Conservation (phyloP, 176 grass and related monocot genomes). For the Themeda triandra region DNA sequence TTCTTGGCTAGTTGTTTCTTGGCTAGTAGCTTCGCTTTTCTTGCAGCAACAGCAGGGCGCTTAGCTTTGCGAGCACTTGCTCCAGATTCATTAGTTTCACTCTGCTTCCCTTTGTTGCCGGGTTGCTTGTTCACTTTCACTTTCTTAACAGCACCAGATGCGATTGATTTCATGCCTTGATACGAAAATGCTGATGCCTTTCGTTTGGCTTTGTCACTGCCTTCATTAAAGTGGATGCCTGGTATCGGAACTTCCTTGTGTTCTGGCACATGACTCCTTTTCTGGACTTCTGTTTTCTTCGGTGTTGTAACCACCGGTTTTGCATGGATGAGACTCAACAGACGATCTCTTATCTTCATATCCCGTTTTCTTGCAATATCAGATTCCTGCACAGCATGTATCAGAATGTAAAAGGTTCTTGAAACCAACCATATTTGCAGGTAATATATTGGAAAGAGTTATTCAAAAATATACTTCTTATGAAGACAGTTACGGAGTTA, state of each 20-base stretch:
- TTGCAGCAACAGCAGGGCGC: constrained; percentile 75
- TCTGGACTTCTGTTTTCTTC: constrained; percentile 24
- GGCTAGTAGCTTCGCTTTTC: constrained; percentile 65
- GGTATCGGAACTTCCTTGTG: constrained; percentile 20
- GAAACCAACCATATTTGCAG: background rate
- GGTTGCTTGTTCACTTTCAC: constrained; percentile 22
- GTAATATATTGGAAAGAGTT: background rate
- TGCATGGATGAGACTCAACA: constrained; percentile 70
- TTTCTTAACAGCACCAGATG: constrained; percentile 74
- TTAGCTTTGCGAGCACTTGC: constrained; percentile 33
- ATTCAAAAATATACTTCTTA: background rate
- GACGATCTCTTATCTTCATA: constrained; percentile 62
- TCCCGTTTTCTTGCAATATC: constrained; percentile 49
- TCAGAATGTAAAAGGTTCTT: background rate
- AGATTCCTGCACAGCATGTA: constrained; percentile 49
- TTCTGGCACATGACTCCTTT: constrained; percentile 18
- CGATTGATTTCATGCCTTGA: constrained; percentile 73
- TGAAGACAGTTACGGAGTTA: background rate
- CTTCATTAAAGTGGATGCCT: constrained; percentile 19
- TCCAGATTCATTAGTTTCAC: constrained; percentile 16
- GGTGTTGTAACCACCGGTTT: constrained; percentile 38
- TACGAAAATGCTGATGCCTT: constrained; percentile 60
- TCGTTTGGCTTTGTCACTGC: constrained; percentile 32
- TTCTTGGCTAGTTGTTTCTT: too few species aligned
- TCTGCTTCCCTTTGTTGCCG: constrained; percentile 39